A percentile compares a stretch with the other conserved stretches of the same genome.
Evolutionary conservation across 139 green algal genomes (phyloP).

Genomic region (Chlorokybus atmophyticus): DNA sequence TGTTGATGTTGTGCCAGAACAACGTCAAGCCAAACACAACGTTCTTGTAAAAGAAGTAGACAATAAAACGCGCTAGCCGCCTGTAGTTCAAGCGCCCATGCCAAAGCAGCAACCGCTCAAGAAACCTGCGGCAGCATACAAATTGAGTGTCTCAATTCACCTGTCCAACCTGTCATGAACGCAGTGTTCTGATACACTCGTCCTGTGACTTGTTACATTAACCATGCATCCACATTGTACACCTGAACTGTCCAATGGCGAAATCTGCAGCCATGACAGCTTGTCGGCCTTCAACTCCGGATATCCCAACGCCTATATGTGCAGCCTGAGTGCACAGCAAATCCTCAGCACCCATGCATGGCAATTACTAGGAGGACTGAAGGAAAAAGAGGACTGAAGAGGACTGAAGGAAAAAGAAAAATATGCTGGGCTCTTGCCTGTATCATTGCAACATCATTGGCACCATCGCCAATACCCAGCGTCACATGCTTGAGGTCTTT

Average conservation of each 20-base stretch:
- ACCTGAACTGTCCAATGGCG: conserved; percentile 83
- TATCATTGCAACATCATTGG: conserved; percentile 98
- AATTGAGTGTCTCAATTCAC: too few species aligned
- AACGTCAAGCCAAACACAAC: conserved; percentile 69
- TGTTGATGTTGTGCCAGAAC: conserved; percentile 35
- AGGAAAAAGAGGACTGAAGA: too few species aligned
- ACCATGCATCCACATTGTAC: too few species aligned
- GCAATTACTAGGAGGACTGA: too few species aligned
- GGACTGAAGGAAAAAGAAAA: too few species aligned
- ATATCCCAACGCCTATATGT: conserved; percentile 92
- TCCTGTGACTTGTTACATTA: too few species aligned
- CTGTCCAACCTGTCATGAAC: too few species aligned
- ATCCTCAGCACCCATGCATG: too few species aligned
- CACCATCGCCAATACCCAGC: conserved; percentile 89
- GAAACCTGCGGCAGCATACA: too few species aligned
- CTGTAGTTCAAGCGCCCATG: conserved; percentile 82
- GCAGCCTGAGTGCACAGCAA: too few species aligned
- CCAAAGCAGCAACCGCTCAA: conserved; percentile 78
- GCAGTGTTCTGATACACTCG: too few species aligned
- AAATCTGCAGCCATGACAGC: conserved; percentile 90
- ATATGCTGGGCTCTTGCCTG: too few species aligned
- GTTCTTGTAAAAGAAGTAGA: conserved; percentile 99
- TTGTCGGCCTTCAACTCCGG: conserved; percentile 79
- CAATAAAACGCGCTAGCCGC: conserved; percentile 13
- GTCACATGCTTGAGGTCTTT: conserved; percentile 47